Evolutionary conservation across 1,284 basidiomycete genomes (phyloP).

Genomic region (Rhodotorula sp.): DNA sequence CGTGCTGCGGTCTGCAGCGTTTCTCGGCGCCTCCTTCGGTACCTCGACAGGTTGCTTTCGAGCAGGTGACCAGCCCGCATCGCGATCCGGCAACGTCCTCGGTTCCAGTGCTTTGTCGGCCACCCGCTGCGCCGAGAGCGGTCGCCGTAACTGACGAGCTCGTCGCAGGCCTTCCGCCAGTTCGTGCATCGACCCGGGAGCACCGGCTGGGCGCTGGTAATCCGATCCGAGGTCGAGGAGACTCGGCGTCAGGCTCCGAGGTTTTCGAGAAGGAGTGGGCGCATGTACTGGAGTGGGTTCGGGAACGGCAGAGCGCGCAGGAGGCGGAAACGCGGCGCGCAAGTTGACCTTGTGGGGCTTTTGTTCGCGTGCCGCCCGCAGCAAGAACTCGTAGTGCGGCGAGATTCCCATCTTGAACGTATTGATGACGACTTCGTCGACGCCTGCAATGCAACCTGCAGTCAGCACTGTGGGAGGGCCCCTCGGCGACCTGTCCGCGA

Average conservation of each 20-base stretch:
- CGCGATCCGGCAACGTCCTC: too few species aligned
- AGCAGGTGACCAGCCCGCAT: too few species aligned
- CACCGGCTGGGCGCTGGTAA: background rate
- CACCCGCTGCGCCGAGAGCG: background rate
- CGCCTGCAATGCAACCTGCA: background rate
- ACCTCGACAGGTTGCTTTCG: too few species aligned
- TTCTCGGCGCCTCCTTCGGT: too few species aligned
- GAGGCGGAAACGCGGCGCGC: conserved; percentile 9
- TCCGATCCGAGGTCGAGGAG: conserved; percentile 10
- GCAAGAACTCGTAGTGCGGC: background rate
- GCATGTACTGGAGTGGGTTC: background rate
- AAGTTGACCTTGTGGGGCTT: conserved; percentile 1
- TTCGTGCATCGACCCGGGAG: background rate
- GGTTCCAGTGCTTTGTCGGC: background rate
- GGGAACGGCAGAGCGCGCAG: background rate
- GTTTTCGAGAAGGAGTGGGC: background rate
- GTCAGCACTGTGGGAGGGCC: background rate
- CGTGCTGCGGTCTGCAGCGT: too few species aligned
- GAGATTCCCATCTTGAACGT: conserved; percentile 5
- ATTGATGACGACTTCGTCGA: background rate
- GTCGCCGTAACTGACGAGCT: background rate
- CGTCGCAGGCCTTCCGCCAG: background rate
- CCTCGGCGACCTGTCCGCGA: background rate
- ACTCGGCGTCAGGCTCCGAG: background rate
- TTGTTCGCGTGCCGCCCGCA: background rate